Evolutionary conservation across 1,284 basidiomycete genomes (phyloP), one percentile per base, ranked within the genome.

Genomic region (Sutorius eximius): DNA sequence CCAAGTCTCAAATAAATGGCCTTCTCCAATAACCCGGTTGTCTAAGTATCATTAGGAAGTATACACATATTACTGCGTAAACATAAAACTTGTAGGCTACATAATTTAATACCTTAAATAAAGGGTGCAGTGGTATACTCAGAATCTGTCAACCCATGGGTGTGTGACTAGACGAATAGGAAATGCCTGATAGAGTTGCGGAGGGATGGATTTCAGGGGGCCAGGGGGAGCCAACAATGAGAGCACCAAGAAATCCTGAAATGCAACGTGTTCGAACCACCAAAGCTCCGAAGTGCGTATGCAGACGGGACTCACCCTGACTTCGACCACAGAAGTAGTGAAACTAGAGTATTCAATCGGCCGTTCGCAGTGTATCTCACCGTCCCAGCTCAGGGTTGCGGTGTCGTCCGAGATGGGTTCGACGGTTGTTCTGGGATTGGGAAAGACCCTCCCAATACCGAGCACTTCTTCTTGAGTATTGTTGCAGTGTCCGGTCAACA

Each of bases 211-310:
- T 72, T 48, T 66, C 57, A 61, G 49, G 34, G 56, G 63, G 16
- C 52, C 66, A 59, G 45, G 69, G 22, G 44, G 61, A 57, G 41
- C 63, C 55, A 83, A 49, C 40, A 69, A 53, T 2, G 72, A 70
- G 16, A 85, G 62, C 7, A 78, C 72, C 43, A 87, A 72, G 55
- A 80, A 83, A 61, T 86, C 84, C 83, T 86, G 60, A 13, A 37
- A 45, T 13, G 29, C 57, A 32, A 58, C 15, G 22, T 53, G 43
- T 51, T 53, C 22, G 15, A 46, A 52, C 57, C 34, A 8, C 34
- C 34, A 24, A 30, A 20, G 12, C 44, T 41, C 27, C 32, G 22
- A 40, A 50, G 53, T 43, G 48, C 16, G 43, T 30, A 49, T n/a
- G 41, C 27, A 45, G 46, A 55, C 36, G n/a, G 22, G 45, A 52